Base-by-base conservation (phyloP, 768 basidiomycete genomes). In the Agrocybe pediades region DNA sequence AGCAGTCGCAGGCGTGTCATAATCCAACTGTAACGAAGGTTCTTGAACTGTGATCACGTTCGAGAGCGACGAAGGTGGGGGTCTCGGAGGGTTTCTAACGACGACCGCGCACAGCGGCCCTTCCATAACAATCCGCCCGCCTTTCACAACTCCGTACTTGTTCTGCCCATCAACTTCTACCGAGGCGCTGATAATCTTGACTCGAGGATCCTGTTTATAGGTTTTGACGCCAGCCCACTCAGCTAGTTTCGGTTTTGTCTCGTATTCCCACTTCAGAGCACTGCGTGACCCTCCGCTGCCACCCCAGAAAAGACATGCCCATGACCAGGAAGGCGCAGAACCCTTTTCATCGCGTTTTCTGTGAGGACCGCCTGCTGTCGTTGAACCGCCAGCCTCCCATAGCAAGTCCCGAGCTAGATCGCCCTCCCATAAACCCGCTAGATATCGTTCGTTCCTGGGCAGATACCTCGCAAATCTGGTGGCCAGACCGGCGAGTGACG, bases 361-460 rank as follows among this genome's bases (percentile, higher is more conserved):
- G 4, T 53, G 49, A 3, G 57, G 53, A 16, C 54, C 57, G 16
- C 8, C 36, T 5, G 39, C 26, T 17, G 55, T 49, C 15, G 3
- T 39, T 11, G 46, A 30, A 17, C 57, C 57, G 2, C 57, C 54
- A 13, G 57, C 51, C 21, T 59, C 57, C 57, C 57, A 59, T 1
- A 59, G 40, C 27, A 59, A 50, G 36, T 59, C 50, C 9, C 57
- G 49, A 7, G 47, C 41, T 6, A 59, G 36, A 41, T 59, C 57
- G 9, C 57, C 57, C 45, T 59, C 57, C 57, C 57, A 59, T 25
- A 59, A 46, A 11, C 57, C 57, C 24, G 57, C 57, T 19, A 59
- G 50, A 26, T 59, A 59, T 19, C 57, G 44, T 27, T 59, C 57
- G 29, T 49, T 46, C 36, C 40, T 30, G 1, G 57, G 54, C 8